Evolutionary conservation across 1,284 basidiomycete genomes (phyloP), one percentile per base, ranked within the genome.

Genomic region (Cryptococcus sp.): DNA sequence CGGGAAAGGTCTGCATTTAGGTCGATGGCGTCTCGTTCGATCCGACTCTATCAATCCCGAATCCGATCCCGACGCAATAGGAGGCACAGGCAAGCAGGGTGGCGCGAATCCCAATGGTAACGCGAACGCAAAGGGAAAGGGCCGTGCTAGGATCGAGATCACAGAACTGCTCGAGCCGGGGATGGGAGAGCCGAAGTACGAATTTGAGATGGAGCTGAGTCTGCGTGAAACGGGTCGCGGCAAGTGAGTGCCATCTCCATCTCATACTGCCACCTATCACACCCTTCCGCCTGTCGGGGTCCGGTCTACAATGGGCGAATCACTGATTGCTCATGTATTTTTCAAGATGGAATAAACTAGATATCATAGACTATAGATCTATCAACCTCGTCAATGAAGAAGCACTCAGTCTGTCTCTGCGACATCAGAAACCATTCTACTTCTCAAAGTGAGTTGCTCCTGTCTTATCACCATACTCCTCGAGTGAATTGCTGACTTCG

Each of bases 401-500:
- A 75, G 81, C 84, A 15, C 77, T 84, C 20, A 85, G 88, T 19
- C 80, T 95, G 47, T 82, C 85, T 8, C 80, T 94, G 67, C 90
- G 89, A 73, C 87, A 93, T 69, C 90, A 93, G 74, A 83, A 90
- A 60, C 86, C 91, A 23, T 96, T 92, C 75, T 93, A 90, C 86
- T 96, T 96, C 77, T 94, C 91, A 45, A 92, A 90, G 78, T 80
- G 60, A 59, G 78, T 74, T 4, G 3, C 42, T 20, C 16, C 13
- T 38, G 27, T 25, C 48, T 51, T 10, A 20, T 50, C n/a, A 19
- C 20, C 42, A 19, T 11, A 51, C 27, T 13, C 38, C 40, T 35
- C 31, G 25, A 23, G 25, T 15, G 46, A 47, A 27, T 4, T 42
- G 46, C 47, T 39, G 23, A 50, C 35, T 1, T 15, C 15, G 19